Evolutionary conservation across 768 basidiomycete genomes (phyloP), one percentile per base, ranked within the genome.

Genomic region (Mycena galopus): DNA sequence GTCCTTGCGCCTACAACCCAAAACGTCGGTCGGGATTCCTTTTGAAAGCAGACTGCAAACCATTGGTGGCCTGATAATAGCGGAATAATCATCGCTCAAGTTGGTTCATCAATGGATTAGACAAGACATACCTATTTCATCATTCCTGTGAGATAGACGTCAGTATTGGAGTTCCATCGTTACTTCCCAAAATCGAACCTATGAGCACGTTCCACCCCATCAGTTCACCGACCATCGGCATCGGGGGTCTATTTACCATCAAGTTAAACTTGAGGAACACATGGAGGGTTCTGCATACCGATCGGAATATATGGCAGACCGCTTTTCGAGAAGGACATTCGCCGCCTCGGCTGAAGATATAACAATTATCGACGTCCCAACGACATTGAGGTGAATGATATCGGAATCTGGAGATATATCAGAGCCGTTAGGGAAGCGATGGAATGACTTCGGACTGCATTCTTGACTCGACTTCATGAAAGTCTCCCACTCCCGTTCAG

Each of bases 271-370:
- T 6, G n/a, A 23, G 8, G 16, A 6, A 35, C 4, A 29, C n/a
- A 58, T 11, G 3, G 32, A 23, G 30, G 17, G 44, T 2, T 19
- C 16, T 1, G 33, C 25, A 19, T 30, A 60, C 65, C 65, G 42
- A 21, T 66, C 65, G 6, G 71, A 72, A 33, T 72, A 72, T 17
- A 63, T 35, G 2, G 51, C 11, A 6, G 64, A 66, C 67, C 84
- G 82, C 71, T 82, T 84, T 23, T 86, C 84, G 42, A 85, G 78
- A 73, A 84, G 76, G 44, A 82, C 84, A 29, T 78, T 53, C 11
- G 83, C 79, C 11, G 73, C 53, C 21, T 77, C 67, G 37, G 33
- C 64, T 0, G 70, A 77, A 65, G 83, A 82, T 29, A 84, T 50
- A 27, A 84, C 17, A 17, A 84, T 27, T 21, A 84, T 78, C 67